Evolutionary conservation across 1,284 basidiomycete species (phyloP), one percentile per base, ranked within the genome.

Genomic region (Irpex sp.): DNA sequence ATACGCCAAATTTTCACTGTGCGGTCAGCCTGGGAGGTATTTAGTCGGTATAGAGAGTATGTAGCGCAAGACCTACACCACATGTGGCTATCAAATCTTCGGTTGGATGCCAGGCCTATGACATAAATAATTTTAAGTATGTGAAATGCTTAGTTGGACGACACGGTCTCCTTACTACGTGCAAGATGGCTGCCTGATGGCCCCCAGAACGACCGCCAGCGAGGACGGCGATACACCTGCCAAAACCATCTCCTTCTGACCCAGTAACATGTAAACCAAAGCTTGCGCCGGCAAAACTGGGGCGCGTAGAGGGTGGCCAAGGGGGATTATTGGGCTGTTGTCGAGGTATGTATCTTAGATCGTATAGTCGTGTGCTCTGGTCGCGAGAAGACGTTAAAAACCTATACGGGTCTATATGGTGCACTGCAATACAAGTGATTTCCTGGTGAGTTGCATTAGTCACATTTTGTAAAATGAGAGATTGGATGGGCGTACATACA

Each of bases 371-470:
- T 13, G 81, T 78, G 0, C 87, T 83, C 67, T 83, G 83, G 71
- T 92, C 89, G 50, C 84, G 77, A 0, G 89, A 89, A 9, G 88
- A 89, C 0, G 86, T 89, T 63, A 85, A 86, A 64, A 90, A 81
- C 1, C 88, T 68, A 65, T 88, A 76, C 2, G 86, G 83, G 43
- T 74, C 75, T 0, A 68, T 75, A 3, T 85, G 88, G 70, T 91
- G 86, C 5, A 87, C 82, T 1, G 77, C 80, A 13, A 92, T 81
- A 8, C 84, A 86, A 1, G 86, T 90, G 59, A 92, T 89, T 46
- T 81, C 77, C 89, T 90, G 66, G 17, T 21, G 5, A 43, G 15
- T 43, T 26, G 26, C 43, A 46, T 46, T 46, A 46, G n/a, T 11
- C 43, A 13, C 2, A 7, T n/a, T 46, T 9, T 50, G 2, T 17